phyloP scores from a whole-genome alignment of 768 basidiomycete species.

The Tylopilus rubrobrunneus region DNA sequence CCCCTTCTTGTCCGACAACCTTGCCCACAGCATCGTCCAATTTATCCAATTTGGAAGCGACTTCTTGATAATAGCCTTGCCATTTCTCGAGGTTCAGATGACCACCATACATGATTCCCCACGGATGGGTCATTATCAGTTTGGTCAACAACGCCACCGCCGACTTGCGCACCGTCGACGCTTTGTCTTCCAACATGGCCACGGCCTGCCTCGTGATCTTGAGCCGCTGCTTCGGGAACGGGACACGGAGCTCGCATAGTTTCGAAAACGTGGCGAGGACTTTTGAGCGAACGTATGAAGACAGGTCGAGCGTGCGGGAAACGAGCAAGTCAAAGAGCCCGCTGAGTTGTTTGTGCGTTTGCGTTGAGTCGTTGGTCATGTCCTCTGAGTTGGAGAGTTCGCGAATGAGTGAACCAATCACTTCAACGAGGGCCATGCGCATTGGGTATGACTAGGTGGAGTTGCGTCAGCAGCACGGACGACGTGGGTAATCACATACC shows the following conservation, averaged over 20 bases:
- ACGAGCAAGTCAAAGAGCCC: slow-evolving; percentile 79
- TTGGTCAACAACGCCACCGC: slow-evolving; percentile 73
- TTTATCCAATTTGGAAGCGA: slow-evolving; percentile 61
- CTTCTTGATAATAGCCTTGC: slow-evolving; percentile 64
- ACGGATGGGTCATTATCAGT: slow-evolving; percentile 85
- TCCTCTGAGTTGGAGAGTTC: slow-evolving; percentile 64
- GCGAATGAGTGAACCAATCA: slow-evolving; percentile 79
- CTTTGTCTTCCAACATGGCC: slow-evolving; percentile 84
- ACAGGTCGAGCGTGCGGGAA: slow-evolving; percentile 83
- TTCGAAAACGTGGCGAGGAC: slow-evolving; percentile 74
- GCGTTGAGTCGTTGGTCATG: slow-evolving; percentile 42
- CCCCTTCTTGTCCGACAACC: slow-evolving; percentile 46
- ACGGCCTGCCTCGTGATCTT: slow-evolving; percentile 74
- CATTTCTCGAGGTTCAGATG: slow-evolving; percentile 67
- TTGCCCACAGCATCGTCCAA: slow-evolving; percentile 68
- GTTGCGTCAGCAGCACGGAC: not conserved
- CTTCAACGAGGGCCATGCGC: slow-evolving; percentile 91
- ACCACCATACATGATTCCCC: slow-evolving; percentile 80
- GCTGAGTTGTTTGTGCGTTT: slow-evolving; percentile 66
- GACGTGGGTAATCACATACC: slow-evolving; percentile 38
- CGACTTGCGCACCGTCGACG: slow-evolving; percentile 79
- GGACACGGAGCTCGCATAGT: slow-evolving; percentile 70
- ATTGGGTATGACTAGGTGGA: slow-evolving; percentile 81
- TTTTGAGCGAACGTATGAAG: slow-evolving; percentile 88
- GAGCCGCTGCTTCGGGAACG: slow-evolving; percentile 85